These are phyloP conservation scores for Metschnikowia noctiluminum DNA, from an alignment of 805 yeast genomes.

Conservation along the genomic window DNA sequence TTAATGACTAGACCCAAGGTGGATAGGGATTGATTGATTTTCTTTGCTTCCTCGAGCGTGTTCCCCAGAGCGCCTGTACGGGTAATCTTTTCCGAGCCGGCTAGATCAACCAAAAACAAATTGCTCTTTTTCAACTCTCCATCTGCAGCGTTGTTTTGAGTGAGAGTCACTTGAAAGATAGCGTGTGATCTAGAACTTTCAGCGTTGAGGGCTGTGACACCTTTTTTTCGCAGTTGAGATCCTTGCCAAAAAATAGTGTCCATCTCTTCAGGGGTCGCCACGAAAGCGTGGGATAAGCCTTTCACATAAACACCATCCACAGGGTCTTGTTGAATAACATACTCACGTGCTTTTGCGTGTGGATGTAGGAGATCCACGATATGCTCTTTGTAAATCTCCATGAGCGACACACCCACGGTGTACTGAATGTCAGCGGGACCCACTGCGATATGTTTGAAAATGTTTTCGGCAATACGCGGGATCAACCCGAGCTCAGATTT, in stretches of 20 bases:
- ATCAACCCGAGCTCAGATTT: constrained; percentile 53
- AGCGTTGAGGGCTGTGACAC: constrained; percentile 65
- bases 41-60: constrained; percentile 77
- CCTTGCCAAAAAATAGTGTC: constrained; percentile 59
- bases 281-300: constrained; percentile 63
- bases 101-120: constrained; percentile 75
- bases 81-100: constrained; percentile 80
- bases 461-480: constrained; percentile 65
- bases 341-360: constrained; percentile 24
- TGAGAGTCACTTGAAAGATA: constrained; percentile 63
- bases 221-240: constrained; percentile 49
- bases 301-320: constrained; percentile 64
- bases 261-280: constrained; percentile 56
- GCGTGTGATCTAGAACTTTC: constrained; percentile 81
- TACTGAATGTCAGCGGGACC: constrained; percentile 54
- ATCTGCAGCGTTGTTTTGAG: constrained; percentile 54
- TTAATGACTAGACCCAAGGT: constrained; percentile 79
- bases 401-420: constrained; percentile 63
- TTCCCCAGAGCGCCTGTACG: constrained; percentile 77
- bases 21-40: constrained; percentile 74
- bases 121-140: constrained; percentile 61
- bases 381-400: constrained; percentile 81
- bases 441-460: constrained; percentile 53
- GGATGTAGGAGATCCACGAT: constrained; percentile 61
- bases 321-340: constrained; percentile 62